Evolutionary conservation across 495 filamentous ascomycete genomes (phyloP).

Genomic region (Friedmanniomyces simplex): DNA sequence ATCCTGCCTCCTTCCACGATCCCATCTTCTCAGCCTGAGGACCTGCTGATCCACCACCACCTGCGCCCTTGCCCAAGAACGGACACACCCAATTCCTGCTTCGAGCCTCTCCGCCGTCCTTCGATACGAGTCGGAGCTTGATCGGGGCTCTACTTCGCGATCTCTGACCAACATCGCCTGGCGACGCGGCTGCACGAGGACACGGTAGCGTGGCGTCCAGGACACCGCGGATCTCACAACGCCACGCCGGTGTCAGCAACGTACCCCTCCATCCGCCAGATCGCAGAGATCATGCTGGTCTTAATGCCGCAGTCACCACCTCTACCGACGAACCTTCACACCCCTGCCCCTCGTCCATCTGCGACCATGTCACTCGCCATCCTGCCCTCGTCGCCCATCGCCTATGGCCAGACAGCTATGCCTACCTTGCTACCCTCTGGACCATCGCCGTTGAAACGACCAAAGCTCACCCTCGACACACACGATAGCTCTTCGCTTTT

Average conservation of each 20-base stretch:
- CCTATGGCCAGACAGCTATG: slow-evolving; percentile 8
- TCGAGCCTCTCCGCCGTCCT: not conserved
- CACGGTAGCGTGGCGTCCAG: not conserved
- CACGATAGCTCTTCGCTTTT: slow-evolving; percentile 36
- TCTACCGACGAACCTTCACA: slow-evolving; percentile 19
- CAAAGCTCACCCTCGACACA: slow-evolving; percentile 76
- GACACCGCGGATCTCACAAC: not conserved
- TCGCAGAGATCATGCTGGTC: slow-evolving; percentile 13
- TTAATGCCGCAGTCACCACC: slow-evolving; percentile 7
- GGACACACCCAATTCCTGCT: not conserved
- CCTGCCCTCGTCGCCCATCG: slow-evolving; percentile 25
- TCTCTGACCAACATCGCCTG: not conserved
- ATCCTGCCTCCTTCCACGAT: not conserved
- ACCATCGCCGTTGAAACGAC: slow-evolving; percentile 46
- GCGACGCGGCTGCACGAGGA: not conserved
- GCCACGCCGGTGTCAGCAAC: not conserved
- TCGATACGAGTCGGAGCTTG: not conserved
- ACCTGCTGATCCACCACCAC: slow-evolving; percentile 4
- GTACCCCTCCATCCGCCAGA: not conserved
- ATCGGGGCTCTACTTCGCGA: not conserved
- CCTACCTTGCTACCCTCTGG: slow-evolving; percentile 21
- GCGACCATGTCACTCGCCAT: slow-evolving; percentile 31
- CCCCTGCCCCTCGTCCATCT: slow-evolving; percentile 16
- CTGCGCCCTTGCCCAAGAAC: not conserved
- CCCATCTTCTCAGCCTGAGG: not conserved